Evolutionary conservation across 371 early-diverging fungal genomes (phyloP), one percentile per base, ranked within the genome.

Genomic region (Syncephalis plumigaleata): DNA sequence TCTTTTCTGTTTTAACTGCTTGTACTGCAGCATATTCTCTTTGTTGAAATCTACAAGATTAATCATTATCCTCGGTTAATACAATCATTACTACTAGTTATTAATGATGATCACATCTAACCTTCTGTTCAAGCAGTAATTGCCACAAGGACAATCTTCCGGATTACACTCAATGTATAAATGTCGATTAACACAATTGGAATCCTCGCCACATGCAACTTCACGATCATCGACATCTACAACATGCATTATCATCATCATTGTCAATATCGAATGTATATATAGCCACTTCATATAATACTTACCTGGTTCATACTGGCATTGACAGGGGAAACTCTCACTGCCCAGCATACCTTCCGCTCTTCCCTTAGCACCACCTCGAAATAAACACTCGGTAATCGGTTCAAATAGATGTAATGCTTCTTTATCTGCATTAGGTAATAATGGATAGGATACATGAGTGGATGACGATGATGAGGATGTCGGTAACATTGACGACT

Each of bases 101-200:
- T 9, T 42, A 26, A 40, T 4, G 11, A 46, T 13, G 24, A 18
- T 31, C 4, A 15, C 26, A 15, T 39, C 16, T n/a, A 55, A 80
- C 80, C 79, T 68, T 50, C 84, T 72, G 58, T 97, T 97, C 45
- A 74, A 70, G 59, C 98, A 97, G 56, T 76, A 74, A 40, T 78
- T 63, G 9, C 91, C 92, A 49, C 78, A 77, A 15, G 94, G 87
- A 63, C 98, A 97, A 39, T 83, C 80, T 27, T 83, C 78, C 24
- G 68, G 74, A 36, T 75, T 74, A 60, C 98, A 97, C 61, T 97
- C 98, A 56, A 93, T 85, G 49, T 83, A 82, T 50, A 94, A 66
- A 59, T 78, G 75, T 44, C 94, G 67, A 60, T 97, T 97, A 60
- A 95, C 90, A 63, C 98, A 97, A 27, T 71, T 63, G 21, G 81